Evolutionary conservation across 306 rosid genomes (phyloP).

Genomic region (Quercus suber): DNA sequence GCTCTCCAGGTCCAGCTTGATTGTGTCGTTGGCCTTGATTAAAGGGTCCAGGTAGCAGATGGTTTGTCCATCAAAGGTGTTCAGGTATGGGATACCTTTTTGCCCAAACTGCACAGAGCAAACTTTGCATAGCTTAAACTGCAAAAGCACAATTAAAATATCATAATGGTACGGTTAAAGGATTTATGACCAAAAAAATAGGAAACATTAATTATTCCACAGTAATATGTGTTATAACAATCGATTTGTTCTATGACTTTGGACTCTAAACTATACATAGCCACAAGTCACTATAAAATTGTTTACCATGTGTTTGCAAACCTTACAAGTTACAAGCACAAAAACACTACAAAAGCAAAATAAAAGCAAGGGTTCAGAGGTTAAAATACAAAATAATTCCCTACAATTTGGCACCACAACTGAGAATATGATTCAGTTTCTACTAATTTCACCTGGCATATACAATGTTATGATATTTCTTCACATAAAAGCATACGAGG

Average conservation of each 20-base stretch:
- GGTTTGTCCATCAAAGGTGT: slow-evolving; percentile 82
- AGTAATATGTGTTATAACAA: too few species aligned
- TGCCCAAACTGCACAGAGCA: slow-evolving; percentile 78
- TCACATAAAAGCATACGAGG: background rate
- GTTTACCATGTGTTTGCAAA: background rate
- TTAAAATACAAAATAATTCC: background rate
- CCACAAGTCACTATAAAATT: background rate
- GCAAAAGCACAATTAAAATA: background rate
- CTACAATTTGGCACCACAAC: background rate
- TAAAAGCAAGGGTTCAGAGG: background rate
- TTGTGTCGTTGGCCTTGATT: slow-evolving; percentile 75
- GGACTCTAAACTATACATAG: background rate
- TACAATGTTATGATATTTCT: background rate
- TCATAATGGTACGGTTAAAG: background rate
- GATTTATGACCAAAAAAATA: too few species aligned
- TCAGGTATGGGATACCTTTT: slow-evolving; percentile 69
- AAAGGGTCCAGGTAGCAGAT: slow-evolving; percentile 83
- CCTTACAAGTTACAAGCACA: too few species aligned
- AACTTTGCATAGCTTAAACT: slow-evolving; percentile 76
- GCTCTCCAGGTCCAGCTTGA: slow-evolving; percentile 67
- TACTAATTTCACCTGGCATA: background rate
- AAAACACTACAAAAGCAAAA: background rate
- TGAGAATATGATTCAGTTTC: background rate
- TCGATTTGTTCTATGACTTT: too few species aligned
- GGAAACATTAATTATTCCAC: too few species aligned